Base-by-base conservation (phyloP, 768 basidiomycete species). In the Leccinum sublutescens region DNA sequence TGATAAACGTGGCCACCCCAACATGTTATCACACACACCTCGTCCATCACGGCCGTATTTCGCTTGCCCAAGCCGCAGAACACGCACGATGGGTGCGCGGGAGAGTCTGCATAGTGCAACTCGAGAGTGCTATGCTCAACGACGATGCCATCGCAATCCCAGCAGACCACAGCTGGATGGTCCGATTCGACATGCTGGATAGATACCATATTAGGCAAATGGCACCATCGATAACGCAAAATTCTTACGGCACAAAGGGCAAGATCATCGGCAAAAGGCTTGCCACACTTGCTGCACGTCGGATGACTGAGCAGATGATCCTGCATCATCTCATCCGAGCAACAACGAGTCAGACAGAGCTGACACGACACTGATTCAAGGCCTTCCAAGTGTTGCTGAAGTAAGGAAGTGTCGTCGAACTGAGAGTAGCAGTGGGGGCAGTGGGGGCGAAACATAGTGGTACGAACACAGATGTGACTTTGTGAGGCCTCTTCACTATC, bases 71-170 rank as follows among this genome's bases (percentile, higher is more conserved):
- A 15, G 5, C 63, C 62, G 31, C 70, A 72, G 43, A 58, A 34
- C 2, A 27, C 27, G 50, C 70, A 71, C 11, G 66, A 58, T 14
- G 66, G 66, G 14, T 71, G 70, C 14, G 54, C 54, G 17, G 64
- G 14, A 23, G 63, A 68, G 4, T 66, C 69, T 17, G 63, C 45
- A 12, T 70, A 72, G 48, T 71, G 70, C 25, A 47, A 54, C 15
- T 63, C 66, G 36, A 71, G 62, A 54, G 36, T 56, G 19, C 36
- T 52, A 14, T 50, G 63, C 9, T 68, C 71, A 12, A 72, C 52
- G 5, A 71, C 64, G 1, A 61, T 48, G 5, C 70, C 71, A 36
- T 62, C 67, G 33, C 70, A 71, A 25, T 72, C 70, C 70, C 70
- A 71, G 57, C 70, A 72, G 38, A 70, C 68, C 15, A 72, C 62